Evolutionary conservation across 106 monocot species (phyloP), one percentile per base, ranked within the genome.

Genomic region (Dioscorea alata): DNA sequence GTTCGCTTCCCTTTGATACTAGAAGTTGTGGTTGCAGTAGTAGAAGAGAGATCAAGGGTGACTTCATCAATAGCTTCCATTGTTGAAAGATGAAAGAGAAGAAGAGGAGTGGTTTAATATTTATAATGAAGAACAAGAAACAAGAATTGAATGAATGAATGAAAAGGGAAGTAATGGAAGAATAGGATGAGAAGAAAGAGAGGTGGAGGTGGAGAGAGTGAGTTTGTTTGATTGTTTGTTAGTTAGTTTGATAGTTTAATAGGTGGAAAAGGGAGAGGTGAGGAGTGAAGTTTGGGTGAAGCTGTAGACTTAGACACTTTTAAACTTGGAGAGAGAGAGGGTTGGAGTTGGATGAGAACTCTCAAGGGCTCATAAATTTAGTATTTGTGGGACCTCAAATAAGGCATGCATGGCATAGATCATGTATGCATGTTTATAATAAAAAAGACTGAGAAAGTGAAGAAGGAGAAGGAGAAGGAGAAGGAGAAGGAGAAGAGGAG

Each of bases 1-100:
- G 63, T 81, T 2, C 86, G 68, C 73, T 71, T 78, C 1, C 85
- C 64, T 67, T 85, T 88, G 18, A 52, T 6, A 64, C 18, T 16
- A 19, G 31, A 5, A 48, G 14, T 66, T 18, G 42, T 12, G 10
- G 48, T 66, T 19, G 20, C 15, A 21, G 19, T 34, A 56, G 12
- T 64, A 48, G 28, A 21, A 24, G 8, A 21, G 12, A 6, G 61
- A 12, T 13, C 60, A 60, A 22, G 48, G 16, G 33, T 3, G 19
- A 5, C 4, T 33, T 23, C 67, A 23, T 56, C 49, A 33, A 73
- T 28, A 31, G 69, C 50, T 60, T 78, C 74, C 59, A 54, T 42
- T 42, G 6, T 10, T 69, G 32, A 17, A 63, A 48, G 35, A 67
- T 53, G 49, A 60, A 16, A 68, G 56, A 68, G 31, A n/a, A 19